Conservation (phyloP, 805 yeast genomes). For the Ogataea nakhonphanomensis region DNA sequence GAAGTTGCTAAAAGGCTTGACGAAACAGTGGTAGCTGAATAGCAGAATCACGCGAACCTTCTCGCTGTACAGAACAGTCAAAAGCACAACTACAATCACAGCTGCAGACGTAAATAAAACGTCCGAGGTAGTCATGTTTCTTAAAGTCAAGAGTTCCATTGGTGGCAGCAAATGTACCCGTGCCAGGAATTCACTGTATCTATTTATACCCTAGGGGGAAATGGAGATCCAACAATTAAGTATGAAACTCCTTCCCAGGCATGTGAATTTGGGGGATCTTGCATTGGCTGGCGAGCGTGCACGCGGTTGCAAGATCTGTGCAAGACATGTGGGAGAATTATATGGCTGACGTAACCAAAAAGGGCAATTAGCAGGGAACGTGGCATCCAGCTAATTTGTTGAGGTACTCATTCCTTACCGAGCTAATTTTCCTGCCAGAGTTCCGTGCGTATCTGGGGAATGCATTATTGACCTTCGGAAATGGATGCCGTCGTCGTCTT, state of each 20-base stretch:
- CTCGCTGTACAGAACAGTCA: constrained; percentile 11
- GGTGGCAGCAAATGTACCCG: constrained; percentile 3
- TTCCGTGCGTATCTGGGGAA: neutral
- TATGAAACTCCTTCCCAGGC: neutral
- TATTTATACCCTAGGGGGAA: too few species aligned
- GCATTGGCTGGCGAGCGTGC: neutral
- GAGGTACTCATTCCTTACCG: too few species aligned
- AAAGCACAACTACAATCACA: neutral
- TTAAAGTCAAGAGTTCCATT: neutral
- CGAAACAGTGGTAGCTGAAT: constrained; percentile 51
- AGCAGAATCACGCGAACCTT: constrained; percentile 13
- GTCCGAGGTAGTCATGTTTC: too few species aligned
- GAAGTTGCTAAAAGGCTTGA: constrained; percentile 49
- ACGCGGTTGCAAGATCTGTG: too few species aligned
- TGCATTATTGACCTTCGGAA: too few species aligned
- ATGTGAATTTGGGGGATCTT: neutral
- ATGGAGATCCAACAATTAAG: too few species aligned
- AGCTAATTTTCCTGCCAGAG: too few species aligned
- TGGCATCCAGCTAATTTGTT: constrained; percentile 3
- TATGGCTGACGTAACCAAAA: neutral
- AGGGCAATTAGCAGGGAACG: constrained; percentile 5
- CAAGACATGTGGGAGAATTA: constrained; percentile 2
- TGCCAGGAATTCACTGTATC: neutral
- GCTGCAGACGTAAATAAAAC: constrained; percentile 1
- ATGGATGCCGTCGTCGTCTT: too few species aligned